phyloP scores from a whole-genome alignment of 345 rosid genomes.

The Bruguiera gymnorhiza region DNA sequence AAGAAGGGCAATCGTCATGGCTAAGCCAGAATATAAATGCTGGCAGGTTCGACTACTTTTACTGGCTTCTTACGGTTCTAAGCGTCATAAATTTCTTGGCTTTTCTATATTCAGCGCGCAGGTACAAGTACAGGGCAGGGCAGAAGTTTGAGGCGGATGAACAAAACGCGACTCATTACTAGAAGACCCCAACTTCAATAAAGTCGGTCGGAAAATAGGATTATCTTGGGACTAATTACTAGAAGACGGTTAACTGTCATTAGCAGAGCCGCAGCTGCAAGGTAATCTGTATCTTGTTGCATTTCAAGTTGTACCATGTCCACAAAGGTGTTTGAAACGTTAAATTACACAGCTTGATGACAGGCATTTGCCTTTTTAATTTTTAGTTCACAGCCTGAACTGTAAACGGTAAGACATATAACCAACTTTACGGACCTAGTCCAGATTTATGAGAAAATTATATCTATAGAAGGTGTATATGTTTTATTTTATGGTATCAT shows the following conservation, averaged over 20 bases:
- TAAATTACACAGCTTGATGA: no score
- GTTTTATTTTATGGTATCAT: no score
- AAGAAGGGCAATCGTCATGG: slow-evolving; percentile 51
- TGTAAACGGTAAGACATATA: slow-evolving; percentile 25
- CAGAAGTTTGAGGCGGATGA: slow-evolving; percentile 28
- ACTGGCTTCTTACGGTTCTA: slow-evolving; percentile 67
- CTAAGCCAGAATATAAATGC: slow-evolving; percentile 78
- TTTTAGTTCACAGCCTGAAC: slow-evolving; percentile 50
- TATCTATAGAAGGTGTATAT: no score
- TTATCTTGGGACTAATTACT: not conserved
- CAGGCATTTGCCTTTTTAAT: no score
- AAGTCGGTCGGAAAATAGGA: not conserved
- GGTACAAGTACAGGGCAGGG: slow-evolving; percentile 60
- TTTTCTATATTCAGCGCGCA: slow-evolving; percentile 59
- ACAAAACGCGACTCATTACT: slow-evolving; percentile 15
- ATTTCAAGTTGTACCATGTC: no score
- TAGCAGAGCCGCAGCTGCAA: not conserved
- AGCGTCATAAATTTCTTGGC: slow-evolving; percentile 60
- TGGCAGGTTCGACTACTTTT: slow-evolving; percentile 71
- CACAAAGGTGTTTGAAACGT: no score
- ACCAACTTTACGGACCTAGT: not conserved
- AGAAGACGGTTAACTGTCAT: not conserved
- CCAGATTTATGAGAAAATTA: not conserved
- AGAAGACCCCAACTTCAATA: slow-evolving; percentile 14
- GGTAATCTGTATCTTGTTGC: no score